A percentile compares a stretch with the other conserved stretches of the same genome.
Evolutionary conservation across 2,329 filamentous ascomycete genomes (phyloP).

Genomic region (Venturia aucupariae): DNA sequence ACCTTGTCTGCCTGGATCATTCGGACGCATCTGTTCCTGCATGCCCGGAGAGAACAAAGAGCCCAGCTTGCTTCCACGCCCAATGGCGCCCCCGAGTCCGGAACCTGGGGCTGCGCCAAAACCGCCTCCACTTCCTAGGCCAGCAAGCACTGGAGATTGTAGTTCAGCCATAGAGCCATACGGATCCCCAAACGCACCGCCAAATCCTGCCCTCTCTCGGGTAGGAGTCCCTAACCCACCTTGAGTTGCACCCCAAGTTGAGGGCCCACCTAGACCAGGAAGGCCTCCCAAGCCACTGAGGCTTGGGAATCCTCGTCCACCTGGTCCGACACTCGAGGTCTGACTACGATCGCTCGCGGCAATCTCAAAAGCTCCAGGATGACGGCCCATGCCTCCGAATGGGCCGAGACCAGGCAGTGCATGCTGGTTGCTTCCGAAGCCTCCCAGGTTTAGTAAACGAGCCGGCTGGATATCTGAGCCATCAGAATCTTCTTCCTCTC

Average conservation of each 20-base stretch:
- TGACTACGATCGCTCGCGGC: slow-evolving; percentile 84
- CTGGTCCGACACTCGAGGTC: slow-evolving; percentile 74
- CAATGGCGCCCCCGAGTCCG: slow-evolving; percentile 51
- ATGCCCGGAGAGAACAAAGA: slow-evolving; percentile 81
- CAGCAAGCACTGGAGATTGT: slow-evolving; percentile 63
- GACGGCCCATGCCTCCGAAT: slow-evolving; percentile 30
- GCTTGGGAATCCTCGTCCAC: slow-evolving; percentile 55
- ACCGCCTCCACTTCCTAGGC: slow-evolving; percentile 49
- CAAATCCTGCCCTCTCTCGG: slow-evolving; percentile 42
- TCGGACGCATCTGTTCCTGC: slow-evolving; percentile 78
- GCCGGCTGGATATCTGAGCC: slow-evolving; percentile 45
- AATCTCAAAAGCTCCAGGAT: slow-evolving; percentile 35
- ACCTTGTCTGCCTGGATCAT: slow-evolving; percentile 33
- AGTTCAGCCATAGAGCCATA: slow-evolving; percentile 71
- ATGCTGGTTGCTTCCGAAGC: slow-evolving; percentile 25
- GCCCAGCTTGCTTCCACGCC: slow-evolving; percentile 71
- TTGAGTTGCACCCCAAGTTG: slow-evolving; percentile 56
- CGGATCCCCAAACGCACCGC: slow-evolving; percentile 48
- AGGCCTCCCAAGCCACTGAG: slow-evolving; percentile 52
- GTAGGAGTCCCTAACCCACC: slow-evolving; percentile 67
- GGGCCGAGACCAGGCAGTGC: slow-evolving; percentile 24
- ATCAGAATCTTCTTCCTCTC: slow-evolving; percentile 51
- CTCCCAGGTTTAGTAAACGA: slow-evolving; percentile 48
- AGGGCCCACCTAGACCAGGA: slow-evolving; percentile 45
- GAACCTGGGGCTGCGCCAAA: slow-evolving; percentile 54